Conservation (phyloP, 2,329 filamentous ascomycete genomes). For the Neoascochyta sp. region DNA sequence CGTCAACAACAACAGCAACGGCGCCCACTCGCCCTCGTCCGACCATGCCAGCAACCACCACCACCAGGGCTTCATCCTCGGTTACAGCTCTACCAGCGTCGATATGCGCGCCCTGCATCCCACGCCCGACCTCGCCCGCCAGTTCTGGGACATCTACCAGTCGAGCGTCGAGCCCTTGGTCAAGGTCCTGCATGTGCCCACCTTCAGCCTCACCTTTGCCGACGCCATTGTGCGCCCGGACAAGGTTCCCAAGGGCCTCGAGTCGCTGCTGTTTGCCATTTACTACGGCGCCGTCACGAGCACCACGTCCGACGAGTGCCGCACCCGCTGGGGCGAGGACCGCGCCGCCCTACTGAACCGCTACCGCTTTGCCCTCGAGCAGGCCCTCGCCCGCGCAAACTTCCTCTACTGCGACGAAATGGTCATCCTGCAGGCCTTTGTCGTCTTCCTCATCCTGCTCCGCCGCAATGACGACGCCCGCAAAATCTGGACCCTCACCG, state of each 20-base stretch:
- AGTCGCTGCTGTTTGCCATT: constrained; percentile 59
- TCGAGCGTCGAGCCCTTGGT: constrained; percentile 71
- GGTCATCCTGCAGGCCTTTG: constrained; percentile 59
- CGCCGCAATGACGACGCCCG: constrained; percentile 51
- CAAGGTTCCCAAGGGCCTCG: constrained; percentile 55
- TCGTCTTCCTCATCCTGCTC: constrained; percentile 58
- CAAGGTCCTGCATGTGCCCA: constrained; percentile 68
- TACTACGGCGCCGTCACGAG: constrained; percentile 58
- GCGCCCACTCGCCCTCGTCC: constrained; percentile 39
- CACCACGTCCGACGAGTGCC: constrained; percentile 47
- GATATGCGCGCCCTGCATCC: constrained; percentile 64
- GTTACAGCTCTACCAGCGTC: constrained; percentile 67
- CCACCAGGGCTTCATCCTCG: constrained; percentile 69
- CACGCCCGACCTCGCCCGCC: constrained; percentile 55
- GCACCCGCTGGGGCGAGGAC: constrained; percentile 50
- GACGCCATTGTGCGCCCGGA: constrained; percentile 59
- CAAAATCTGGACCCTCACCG: constrained; percentile 57
- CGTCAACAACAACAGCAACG: no score
- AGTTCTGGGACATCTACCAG: constrained; percentile 67
- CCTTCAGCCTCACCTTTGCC: constrained; percentile 59
- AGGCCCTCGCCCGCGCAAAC: constrained; percentile 60
- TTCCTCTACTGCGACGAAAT: constrained; percentile 61
- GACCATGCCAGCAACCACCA: constrained; percentile 52
- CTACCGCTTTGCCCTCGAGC: constrained; percentile 62
- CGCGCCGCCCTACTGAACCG: constrained; percentile 48